phyloP scores from a whole-genome alignment of 768 basidiomycete species.

The Podaxis rugospora region DNA sequence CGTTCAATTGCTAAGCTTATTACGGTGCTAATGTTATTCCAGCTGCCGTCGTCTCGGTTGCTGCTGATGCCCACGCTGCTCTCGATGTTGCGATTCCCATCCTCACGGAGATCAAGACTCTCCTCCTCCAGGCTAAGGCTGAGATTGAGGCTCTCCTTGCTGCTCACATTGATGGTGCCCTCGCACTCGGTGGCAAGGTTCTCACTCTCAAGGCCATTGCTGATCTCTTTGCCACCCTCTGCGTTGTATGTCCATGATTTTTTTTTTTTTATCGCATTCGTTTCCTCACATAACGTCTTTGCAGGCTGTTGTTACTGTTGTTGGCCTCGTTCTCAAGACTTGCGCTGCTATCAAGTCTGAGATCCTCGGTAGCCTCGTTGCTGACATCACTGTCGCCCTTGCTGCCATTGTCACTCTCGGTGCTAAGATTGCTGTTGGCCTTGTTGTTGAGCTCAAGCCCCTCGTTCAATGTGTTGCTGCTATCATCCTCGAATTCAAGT shows the following conservation, averaged over 20 bases:
- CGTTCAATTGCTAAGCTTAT: neutral
- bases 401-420: slow-evolving; percentile 4
- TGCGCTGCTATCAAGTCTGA: slow-evolving; percentile 4
- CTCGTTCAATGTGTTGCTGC: neutral
- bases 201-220: slow-evolving; percentile 12
- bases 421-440: neutral
- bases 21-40: neutral
- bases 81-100: slow-evolving; percentile 14
- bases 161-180: slow-evolving; percentile 6
- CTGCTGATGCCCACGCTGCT: neutral
- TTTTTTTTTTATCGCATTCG: neutral
- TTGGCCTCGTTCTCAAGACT: slow-evolving; percentile 1
- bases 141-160: slow-evolving; percentile 15
- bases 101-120: slow-evolving; percentile 12
- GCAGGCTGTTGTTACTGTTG: neutral
- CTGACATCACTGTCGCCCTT: slow-evolving; percentile 8
- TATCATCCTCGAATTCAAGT: neutral
- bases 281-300: neutral
- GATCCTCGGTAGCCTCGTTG: slow-evolving; percentile 11
- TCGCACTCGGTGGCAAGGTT: slow-evolving; percentile 13
- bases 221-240: slow-evolving; percentile 6
- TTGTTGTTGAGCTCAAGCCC: neutral
- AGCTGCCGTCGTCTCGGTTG: neutral
- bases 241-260: slow-evolving; percentile 12
- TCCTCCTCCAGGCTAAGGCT: slow-evolving; percentile 8